These are phyloP conservation scores for Shiraia bambusicola DNA, from an alignment of 2,329 filamentous ascomycete species.

Conservation along the genomic window DNA sequence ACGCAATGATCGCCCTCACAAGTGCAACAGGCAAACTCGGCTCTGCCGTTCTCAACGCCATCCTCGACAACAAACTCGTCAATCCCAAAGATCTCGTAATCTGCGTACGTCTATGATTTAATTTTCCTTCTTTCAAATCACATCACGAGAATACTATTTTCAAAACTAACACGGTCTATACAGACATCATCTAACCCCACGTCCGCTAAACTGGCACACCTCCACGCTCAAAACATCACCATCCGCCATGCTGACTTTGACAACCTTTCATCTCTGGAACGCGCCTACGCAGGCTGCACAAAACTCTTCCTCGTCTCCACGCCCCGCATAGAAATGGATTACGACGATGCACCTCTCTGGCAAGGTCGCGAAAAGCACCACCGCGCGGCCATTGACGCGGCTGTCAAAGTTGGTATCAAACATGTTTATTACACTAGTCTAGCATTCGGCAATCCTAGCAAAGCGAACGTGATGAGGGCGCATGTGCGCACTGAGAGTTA, in stretches of 20 bases:
- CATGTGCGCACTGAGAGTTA: conserved; percentile 50
- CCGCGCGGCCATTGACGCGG: conserved; percentile 47
- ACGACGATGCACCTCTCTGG: conserved; percentile 45
- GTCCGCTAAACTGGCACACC: conserved; percentile 25
- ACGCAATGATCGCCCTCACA: conserved; percentile 43
- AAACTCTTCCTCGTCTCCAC: conserved; percentile 51
- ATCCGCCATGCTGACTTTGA: conserved; percentile 47
- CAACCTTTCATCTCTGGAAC: conserved; percentile 34
- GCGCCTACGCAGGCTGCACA: conserved; percentile 43
- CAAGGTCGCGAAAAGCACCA: conserved; percentile 49
- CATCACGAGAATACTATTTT: too few relatives aligned
- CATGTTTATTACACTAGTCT: conserved; percentile 52
- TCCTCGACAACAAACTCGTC: conserved; percentile 47
- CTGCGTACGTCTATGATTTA: conserved; percentile 38
- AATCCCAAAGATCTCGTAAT: conserved; percentile 42
- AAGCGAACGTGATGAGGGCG: conserved; percentile 49
- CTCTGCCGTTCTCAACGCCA: conserved; percentile 45
- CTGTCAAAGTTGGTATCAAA: conserved; percentile 43
- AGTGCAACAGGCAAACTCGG: conserved; percentile 51
- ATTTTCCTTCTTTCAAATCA: background rate
- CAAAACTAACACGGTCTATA: conserved; percentile 3
- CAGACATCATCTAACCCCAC: conserved; percentile 25
- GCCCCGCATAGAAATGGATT: conserved; percentile 49
- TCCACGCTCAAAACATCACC: conserved; percentile 35
- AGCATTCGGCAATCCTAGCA: conserved; percentile 45